Evolutionary conservation across 768 basidiomycete species (phyloP), one percentile per base, ranked within the genome.

Genomic region (Termitomyces sp.): DNA sequence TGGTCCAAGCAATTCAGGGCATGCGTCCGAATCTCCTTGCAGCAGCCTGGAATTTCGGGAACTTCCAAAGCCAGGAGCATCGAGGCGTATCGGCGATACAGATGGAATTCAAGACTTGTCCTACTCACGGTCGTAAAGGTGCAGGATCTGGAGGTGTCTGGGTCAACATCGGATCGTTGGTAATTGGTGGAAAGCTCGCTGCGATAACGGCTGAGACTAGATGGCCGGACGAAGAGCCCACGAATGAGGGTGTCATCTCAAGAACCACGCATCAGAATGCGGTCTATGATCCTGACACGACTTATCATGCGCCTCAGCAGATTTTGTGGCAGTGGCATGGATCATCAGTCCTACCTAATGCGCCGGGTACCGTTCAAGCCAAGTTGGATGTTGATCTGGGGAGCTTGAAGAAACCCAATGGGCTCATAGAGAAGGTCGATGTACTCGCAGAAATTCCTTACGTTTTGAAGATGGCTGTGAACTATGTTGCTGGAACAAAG

Each of bases 21-120:
- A 96, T 99, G 93, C 84, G 94, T 8, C 95, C 96, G 51, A 91
- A 99, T 74, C 82, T 93, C 57, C 85, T 97, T 66, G 97, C 97
- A 14, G 79, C 91, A 20, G 75, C 89, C 9, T 99, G 97, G 97
- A 98, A 98, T 77, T 99, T 98, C 75, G 88, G 79, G 32, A 81
- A 90, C 76, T 99, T 99, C 80, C 88, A 93, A 72, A 89, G 90
- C 68, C 72, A 77, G 18, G 77, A 83, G 28, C 81, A 85, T 51
- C 86, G 83, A 18, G 89, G 89, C 8, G 88, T 93, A 8, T 86
- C 93, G 55, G 93, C 93, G 10, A 78, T 97, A 40, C 89, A 92
- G 77, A 98, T 98, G 96, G 97, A 98, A 71, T 93, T 97, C 65
- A 93, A 85, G 63, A 98, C 96, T 3, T 84, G 82, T 2, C 82